These are phyloP conservation scores for Fraxinus greggii DNA, from an alignment of 305 asterid species.

Conservation along the genomic window DNA sequence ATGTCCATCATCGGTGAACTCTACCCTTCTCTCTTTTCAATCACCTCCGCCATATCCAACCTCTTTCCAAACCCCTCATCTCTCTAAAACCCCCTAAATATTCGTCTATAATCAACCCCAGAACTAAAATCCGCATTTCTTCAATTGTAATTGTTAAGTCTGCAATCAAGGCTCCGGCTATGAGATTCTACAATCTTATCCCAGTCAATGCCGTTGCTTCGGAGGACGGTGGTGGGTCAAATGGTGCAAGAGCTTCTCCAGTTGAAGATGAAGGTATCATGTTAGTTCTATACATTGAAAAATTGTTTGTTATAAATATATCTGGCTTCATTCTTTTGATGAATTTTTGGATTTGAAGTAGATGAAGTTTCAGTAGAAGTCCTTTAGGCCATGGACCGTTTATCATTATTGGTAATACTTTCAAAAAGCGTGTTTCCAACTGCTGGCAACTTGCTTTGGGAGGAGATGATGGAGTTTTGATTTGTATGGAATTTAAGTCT, in stretches of 20 bases:
- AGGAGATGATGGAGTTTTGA: neutral
- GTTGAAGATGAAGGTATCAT: constrained; percentile 48
- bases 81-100: constrained; percentile 32
- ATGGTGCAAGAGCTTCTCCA: constrained; percentile 41
- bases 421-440: neutral
- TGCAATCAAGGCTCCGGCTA: constrained; percentile 23
- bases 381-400: neutral
- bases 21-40: constrained; percentile 18
- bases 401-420: neutral
- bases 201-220: constrained; percentile 41
- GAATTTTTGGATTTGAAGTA: neutral
- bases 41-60: constrained; percentile 21
- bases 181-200: constrained; percentile 40
- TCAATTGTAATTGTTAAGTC: constrained; percentile 20
- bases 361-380: constrained; percentile 2
- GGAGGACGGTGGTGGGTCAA: constrained; percentile 49
- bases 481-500: neutral
- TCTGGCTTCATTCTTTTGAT: neutral
- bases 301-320: neutral
- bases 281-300: neutral
- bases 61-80: constrained; percentile 41
- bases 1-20: constrained; percentile 57
- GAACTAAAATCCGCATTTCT: constrained; percentile 24
- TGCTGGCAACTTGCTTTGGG: neutral
- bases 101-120: constrained; percentile 25